Percentiles rank a stretch among this genome's conserved stretches.
phyloP scores from a whole-genome alignment of 805 yeast genomes.

The Suhomyces sp. region DNA sequence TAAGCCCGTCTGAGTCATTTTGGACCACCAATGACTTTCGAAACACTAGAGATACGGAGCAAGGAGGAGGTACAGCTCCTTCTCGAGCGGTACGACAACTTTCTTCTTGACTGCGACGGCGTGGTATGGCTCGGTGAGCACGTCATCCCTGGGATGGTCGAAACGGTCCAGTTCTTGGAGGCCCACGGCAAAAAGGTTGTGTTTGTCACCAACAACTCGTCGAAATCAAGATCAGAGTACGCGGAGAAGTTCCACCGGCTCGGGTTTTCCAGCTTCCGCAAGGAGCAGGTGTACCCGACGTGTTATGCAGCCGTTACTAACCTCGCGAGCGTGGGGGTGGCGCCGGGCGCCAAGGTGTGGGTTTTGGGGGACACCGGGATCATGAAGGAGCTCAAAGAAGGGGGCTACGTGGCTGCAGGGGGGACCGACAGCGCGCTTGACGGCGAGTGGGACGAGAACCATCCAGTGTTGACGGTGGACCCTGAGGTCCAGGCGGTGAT shows the following conservation, averaged over 20 bases:
- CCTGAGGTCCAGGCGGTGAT: conserved; percentile 39
- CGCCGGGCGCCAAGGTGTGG: conserved; percentile 35
- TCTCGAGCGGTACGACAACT: conserved; percentile 32
- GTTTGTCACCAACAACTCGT: conserved; percentile 39
- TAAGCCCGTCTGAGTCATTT: not conserved
- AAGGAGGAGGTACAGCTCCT: conserved; percentile 17
- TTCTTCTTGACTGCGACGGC: conserved; percentile 43
- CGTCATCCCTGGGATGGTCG: conserved; percentile 31
- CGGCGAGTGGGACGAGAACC: conserved; percentile 21
- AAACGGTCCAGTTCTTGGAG: conserved; percentile 22
- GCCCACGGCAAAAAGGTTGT: conserved; percentile 24
- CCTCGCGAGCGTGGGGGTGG: conserved; percentile 15
- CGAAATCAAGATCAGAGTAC: conserved; percentile 33
- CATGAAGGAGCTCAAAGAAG: conserved; percentile 30
- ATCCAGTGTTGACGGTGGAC: conserved; percentile 29
- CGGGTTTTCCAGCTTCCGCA: conserved; percentile 27
- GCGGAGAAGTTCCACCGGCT: conserved; percentile 28
- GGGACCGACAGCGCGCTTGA: conserved; percentile 31
- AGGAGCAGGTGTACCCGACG: conserved; percentile 33
- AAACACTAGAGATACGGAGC: conserved; percentile 3
- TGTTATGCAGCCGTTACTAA: conserved; percentile 35
- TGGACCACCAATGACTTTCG: conserved; percentile 1
- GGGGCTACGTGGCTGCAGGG: conserved; percentile 34
- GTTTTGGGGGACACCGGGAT: conserved; percentile 40
- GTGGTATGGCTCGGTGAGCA: conserved; percentile 39